Evolutionary conservation across 257 asterid genomes (phyloP).

Genomic region (Pogostemon cablin): DNA sequence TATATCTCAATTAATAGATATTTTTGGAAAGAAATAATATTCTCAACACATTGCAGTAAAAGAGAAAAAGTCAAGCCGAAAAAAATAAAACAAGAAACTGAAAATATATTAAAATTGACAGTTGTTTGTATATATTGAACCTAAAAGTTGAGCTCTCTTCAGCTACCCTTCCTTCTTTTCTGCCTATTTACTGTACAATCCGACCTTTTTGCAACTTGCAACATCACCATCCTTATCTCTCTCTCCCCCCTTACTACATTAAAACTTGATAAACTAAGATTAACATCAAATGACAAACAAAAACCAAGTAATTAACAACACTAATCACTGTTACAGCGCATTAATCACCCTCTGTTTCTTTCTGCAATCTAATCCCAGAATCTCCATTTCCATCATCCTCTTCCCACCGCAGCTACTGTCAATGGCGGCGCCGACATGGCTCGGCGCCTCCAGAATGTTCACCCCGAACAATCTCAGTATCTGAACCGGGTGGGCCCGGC

Average conservation of each 20-base stretch:
- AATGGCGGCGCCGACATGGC: constrained; percentile 4
- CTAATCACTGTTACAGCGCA: constrained; percentile 36
- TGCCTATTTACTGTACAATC: constrained; percentile 45
- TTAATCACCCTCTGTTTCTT: constrained; percentile 57
- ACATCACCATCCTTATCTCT: constrained; percentile 27
- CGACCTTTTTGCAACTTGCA: constrained; percentile 47
- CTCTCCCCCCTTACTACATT: constrained; percentile 27
- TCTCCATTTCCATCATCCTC: constrained; percentile 50
- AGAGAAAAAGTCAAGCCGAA: neutral
- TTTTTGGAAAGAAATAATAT: constrained; percentile 6
- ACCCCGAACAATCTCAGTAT: constrained; percentile 63
- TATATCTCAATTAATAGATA: constrained; percentile 13
- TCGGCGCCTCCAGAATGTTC: constrained; percentile 44
- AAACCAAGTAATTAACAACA: neutral
- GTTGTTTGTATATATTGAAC: constrained; percentile 28
- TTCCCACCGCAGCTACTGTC: constrained; percentile 34
- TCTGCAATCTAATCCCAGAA: constrained; percentile 39
- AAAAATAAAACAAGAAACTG: neutral
- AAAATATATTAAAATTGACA: constrained; percentile 26
- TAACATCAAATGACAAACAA: neutral
- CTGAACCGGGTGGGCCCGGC: constrained; percentile 36
- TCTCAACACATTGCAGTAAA: neutral
- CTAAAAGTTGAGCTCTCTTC: constrained; percentile 30
- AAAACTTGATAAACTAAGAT: neutral
- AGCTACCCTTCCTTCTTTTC: constrained; percentile 26